Conservation (phyloP, 2,329 filamentous ascomycete species). For the Pezicula carpinea region DNA sequence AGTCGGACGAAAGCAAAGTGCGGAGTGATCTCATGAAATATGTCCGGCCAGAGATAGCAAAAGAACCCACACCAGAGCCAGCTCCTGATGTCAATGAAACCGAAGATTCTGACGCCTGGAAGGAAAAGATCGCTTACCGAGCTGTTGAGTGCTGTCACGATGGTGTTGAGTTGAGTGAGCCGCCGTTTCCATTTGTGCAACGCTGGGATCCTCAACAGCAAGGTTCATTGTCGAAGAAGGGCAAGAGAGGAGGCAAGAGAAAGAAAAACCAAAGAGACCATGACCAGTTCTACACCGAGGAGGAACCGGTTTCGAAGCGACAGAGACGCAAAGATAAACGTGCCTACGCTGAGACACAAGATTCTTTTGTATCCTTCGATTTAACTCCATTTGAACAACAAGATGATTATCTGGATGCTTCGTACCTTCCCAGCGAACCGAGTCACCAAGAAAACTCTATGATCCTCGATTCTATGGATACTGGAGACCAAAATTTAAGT, state of each 20-base stretch:
- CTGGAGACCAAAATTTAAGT: not conserved
- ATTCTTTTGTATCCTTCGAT: slow-evolving; percentile 29
- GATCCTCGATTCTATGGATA: not conserved
- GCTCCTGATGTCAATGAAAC: slow-evolving; percentile 21
- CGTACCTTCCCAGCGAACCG: slow-evolving; percentile 18
- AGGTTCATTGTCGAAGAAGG: slow-evolving; percentile 34
- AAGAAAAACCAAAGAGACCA: slow-evolving; percentile 42
- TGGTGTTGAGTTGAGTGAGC: slow-evolving; percentile 62
- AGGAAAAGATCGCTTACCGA: slow-evolving; percentile 64
- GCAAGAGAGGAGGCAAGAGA: slow-evolving; percentile 39
- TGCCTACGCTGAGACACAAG: slow-evolving; percentile 36
- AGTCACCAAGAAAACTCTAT: slow-evolving; percentile 4
- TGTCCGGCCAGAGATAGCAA: slow-evolving; percentile 37
- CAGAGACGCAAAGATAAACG: slow-evolving; percentile 40
- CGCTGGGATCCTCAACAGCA: slow-evolving; percentile 80
- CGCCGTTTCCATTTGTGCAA: slow-evolving; percentile 86
- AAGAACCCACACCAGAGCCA: slow-evolving; percentile 11
- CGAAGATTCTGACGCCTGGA: slow-evolving; percentile 63
- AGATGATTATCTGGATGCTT: slow-evolving; percentile 24
- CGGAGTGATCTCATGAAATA: slow-evolving; percentile 55
- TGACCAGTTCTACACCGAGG: slow-evolving; percentile 36
- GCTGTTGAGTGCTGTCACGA: slow-evolving; percentile 83
- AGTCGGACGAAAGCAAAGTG: slow-evolving; percentile 61
- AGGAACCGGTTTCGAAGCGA: slow-evolving; percentile 38
- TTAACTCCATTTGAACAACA: slow-evolving; percentile 18